Base-by-base conservation (phyloP, 164 flowering plant genomes). In the Pachysandra terminalis region DNA sequence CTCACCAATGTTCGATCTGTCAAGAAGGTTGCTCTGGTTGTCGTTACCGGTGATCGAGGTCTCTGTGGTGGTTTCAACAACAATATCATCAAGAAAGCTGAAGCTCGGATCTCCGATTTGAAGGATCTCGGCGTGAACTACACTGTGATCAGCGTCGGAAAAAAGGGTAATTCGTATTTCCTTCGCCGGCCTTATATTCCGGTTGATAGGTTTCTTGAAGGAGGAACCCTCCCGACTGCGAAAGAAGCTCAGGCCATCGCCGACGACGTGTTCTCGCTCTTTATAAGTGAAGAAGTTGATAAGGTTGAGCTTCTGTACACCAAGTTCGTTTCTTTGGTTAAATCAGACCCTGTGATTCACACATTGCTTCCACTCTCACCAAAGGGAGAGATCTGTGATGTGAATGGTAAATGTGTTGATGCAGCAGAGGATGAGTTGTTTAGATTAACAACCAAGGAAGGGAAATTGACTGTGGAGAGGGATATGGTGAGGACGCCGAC, bases 221-320 rank as follows among this genome's bases (percentile, higher is more conserved):
- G 82, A 15, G 87, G 81, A 23, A 70, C 40, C 49, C 80, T 89
- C 35, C 94, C 97, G 10, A 93, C 91, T 1, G 80, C 89, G 0
- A 93, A 93, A 79, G 98, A 93, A 61, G 96, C 98, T 26, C 98
- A 93, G 65, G 81, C 73, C 1, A 88, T 91, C 64, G 98, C 96
- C 0, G 98, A 91, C 74, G 80, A 81, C 65, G 91, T 88, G 19
- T 91, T 89, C 71, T 88, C 97, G 0, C 68, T 90, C n/a, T 93
- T 93, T 73, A 64, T 91, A 35, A 84, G 80, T 69, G 96, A 89
- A 66, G 98, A 93, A 60, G 97, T 90, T 14, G 98, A 93, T 75
- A 93, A 93, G 74, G 94, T 93, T 7, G 98, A 93, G 81, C 85
- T 91, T 59, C 51, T 93, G 63, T 93, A 88, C 69, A 82, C 96